Evolutionary conservation across 768 basidiomycete genomes (phyloP).

Genomic region (Naganishia onofrii): DNA sequence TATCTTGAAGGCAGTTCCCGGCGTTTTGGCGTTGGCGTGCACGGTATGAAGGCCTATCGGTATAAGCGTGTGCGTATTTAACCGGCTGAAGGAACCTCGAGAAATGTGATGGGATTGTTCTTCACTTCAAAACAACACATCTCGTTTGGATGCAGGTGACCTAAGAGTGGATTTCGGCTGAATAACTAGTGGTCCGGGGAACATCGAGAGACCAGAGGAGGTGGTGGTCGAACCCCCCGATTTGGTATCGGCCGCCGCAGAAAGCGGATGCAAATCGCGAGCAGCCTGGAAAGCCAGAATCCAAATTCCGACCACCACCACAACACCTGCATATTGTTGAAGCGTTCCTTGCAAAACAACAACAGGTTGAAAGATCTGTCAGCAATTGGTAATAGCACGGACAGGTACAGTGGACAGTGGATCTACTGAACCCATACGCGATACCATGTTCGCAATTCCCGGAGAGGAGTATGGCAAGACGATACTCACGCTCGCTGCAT

Average conservation of each 20-base stretch:
- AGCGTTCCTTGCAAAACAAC: not conserved
- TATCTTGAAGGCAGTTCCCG: not conserved
- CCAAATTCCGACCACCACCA: too few species aligned
- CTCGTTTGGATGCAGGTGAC: not conserved
- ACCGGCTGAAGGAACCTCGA: not conserved
- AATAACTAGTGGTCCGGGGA: slow-evolving; percentile 2
- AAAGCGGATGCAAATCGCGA: not conserved
- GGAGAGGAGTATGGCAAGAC: slow-evolving; percentile 15
- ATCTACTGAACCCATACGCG: too few species aligned
- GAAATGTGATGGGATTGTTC: too few species aligned
- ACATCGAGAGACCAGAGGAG: not conserved
- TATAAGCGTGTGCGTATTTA: not conserved
- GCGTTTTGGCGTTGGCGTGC: not conserved
- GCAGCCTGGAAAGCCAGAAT: not conserved
- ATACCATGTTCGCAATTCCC: not conserved
- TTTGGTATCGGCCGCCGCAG: too few species aligned
- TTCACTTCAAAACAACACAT: not conserved
- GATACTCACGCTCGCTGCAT: not conserved
- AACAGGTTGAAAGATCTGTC: too few species aligned
- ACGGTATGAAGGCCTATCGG: not conserved
- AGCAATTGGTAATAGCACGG: too few species aligned
- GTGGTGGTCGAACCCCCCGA: not conserved
- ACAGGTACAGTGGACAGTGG: too few species aligned
- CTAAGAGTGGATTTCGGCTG: not conserved
- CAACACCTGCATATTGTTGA: not conserved